phyloP scores from a whole-genome alignment of 2,329 filamentous ascomycete genomes.

The Fusarium anthophilum region DNA sequence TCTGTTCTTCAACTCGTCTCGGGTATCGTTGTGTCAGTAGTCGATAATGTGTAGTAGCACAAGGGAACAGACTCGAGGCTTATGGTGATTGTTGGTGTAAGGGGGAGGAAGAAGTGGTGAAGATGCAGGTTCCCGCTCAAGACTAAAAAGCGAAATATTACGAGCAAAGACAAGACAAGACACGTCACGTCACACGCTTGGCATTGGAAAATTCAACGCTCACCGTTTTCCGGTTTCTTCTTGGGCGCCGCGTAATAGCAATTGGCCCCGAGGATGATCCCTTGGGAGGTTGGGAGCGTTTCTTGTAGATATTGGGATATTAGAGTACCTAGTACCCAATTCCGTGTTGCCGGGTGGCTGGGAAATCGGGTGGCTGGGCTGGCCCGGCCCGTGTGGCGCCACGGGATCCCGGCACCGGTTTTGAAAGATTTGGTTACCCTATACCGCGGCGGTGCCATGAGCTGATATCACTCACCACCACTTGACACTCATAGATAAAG shows the following conservation, averaged over 20 bases:
- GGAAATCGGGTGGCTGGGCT: constrained; percentile 19
- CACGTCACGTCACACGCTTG: constrained; percentile 24
- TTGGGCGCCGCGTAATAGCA: constrained; percentile 13
- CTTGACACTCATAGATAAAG: neutral
- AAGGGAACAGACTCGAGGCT: neutral
- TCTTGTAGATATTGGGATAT: neutral
- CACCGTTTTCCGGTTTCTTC: constrained; percentile 20
- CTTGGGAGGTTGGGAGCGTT: constrained; percentile 21
- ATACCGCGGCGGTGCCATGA: neutral
- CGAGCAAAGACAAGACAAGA: neutral
- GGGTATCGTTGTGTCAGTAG: neutral
- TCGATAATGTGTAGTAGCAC: neutral
- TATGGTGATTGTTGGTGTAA: neutral
- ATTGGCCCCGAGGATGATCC: constrained; percentile 6
- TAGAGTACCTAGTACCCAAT: neutral
- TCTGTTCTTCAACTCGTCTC: neutral
- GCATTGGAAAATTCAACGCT: neutral
- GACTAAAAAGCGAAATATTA: constrained; percentile 4
- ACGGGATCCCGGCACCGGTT: neutral
- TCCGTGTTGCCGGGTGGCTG: constrained; percentile 16
- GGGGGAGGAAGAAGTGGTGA: neutral
- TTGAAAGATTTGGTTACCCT: neutral
- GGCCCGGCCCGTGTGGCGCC: constrained; percentile 1
- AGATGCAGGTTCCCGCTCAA: constrained; percentile 15
- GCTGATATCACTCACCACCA: neutral